phyloP scores from a whole-genome alignment of 495 filamentous ascomycete genomes.

The Baudoinia panamericana region DNA sequence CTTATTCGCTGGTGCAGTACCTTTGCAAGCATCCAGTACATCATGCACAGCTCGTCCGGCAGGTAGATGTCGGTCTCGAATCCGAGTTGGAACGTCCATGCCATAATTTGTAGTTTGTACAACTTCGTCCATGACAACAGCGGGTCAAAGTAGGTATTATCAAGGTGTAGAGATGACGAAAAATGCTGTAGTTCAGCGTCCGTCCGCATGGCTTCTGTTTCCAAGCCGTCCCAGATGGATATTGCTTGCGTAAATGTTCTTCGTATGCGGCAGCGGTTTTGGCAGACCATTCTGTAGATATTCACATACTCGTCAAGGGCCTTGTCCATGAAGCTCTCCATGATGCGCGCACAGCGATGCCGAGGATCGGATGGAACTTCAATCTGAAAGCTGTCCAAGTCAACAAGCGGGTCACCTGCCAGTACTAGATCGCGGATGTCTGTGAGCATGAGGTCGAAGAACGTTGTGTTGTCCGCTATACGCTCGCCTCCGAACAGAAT shows the following conservation, averaged over 20 bases:
- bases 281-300: slow-evolving; percentile 66
- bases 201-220: slow-evolving; percentile 44
- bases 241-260: slow-evolving; percentile 71
- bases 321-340: slow-evolving; percentile 68
- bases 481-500: slow-evolving; percentile 53
- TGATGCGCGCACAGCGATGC: slow-evolving; percentile 58
- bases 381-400: slow-evolving; percentile 57
- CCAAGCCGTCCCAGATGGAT: slow-evolving; percentile 71
- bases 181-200: slow-evolving; percentile 13
- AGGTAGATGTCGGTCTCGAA: slow-evolving; percentile 89
- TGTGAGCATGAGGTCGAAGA: slow-evolving; percentile 62
- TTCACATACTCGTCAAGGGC: slow-evolving; percentile 66
- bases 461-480: slow-evolving; percentile 49
- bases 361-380: slow-evolving; percentile 63
- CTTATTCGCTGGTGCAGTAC: neutral
- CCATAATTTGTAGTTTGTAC: slow-evolving; percentile 76
- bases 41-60: slow-evolving; percentile 68
- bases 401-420: slow-evolving; percentile 55
- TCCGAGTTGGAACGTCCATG: slow-evolving; percentile 81
- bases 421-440: slow-evolving; percentile 67
- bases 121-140: slow-evolving; percentile 81
- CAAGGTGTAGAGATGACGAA: too few species aligned
- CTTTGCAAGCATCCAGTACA: slow-evolving; percentile 64
- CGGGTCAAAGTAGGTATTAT: slow-evolving; percentile 39
- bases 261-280: slow-evolving; percentile 80